Evolutionary conservation across 2,329 filamentous ascomycete genomes (phyloP), one percentile per base, ranked within the genome.

Genomic region (Harringtonia lauricola): DNA sequence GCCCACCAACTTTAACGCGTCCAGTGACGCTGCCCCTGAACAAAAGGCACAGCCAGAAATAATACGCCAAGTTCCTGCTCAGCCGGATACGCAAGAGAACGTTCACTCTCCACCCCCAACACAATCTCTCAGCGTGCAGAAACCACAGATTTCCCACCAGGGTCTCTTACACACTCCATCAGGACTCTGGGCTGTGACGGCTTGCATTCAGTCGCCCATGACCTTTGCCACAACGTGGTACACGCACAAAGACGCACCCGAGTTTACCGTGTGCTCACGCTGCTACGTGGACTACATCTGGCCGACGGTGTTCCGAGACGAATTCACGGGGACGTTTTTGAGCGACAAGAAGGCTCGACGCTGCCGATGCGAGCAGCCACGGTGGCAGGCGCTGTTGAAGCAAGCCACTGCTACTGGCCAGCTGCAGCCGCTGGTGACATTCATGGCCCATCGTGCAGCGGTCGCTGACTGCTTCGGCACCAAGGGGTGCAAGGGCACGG

Each of bases 281-380:
- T 71, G 67, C 48, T 61, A 66, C 29, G 55, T 57, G 7, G 61
- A 64, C 26, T 43, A 64, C 45, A 59, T 70, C 13, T 46, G 55
- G 19, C 19, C 42, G 0, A 64, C 62, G 0, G 36, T 34, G 0
- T 55, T 67, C 4, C 52, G 54, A 0, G 17, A 40, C 0, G 42
- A 55, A 0, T 68, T 70, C 30, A 44, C 34, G 1, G 48, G 43
- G 8, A 43, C 49, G 47, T 28, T 29, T 7, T 12, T 15, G 13
- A 18, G 15, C 13, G 47, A 47, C 39, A 28, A 33, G 2, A 38
- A 55, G 43, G 28, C 53, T 43, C 42, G 59, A 42, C 26, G 55
- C 36, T 52, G 59, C 51, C 39, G 54, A 31, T 51, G 0, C 51
- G 57, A 1, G 63, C 62, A 1, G 29, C n/a, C n/a, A n/a, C n/a